Base-by-base conservation (phyloP, 164 flowering plant species). In the Vitis cinerea region DNA sequence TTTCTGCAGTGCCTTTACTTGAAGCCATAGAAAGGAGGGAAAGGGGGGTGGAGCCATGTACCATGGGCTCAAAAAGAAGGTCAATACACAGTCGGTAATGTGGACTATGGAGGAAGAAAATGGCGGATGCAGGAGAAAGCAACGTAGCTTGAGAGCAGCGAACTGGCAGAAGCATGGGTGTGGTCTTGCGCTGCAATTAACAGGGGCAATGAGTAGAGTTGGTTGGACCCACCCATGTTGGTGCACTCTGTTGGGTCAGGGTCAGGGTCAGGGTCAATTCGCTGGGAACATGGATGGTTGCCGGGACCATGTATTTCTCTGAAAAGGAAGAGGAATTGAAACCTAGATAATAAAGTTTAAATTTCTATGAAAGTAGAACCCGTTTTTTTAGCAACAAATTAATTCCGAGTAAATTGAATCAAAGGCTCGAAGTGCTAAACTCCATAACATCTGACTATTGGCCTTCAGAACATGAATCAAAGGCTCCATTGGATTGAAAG, bases 221-320 rank as follows among this genome's bases (percentile, higher is more conserved):
- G 37, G 51, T 44, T 51, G 68, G 19, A 29, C 72, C 71, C 72
- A 69, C 69, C 68, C 73, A 58, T 52, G 69, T 60, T 69, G 7
- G 54, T n/a, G 12, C 31, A 10, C 12, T 50, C 57, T 60, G 72
- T 55, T 23, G 60, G 70, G 70, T 74, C 73, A 30, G 58, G 9
- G 56, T 3, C 50, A 49, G 60, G 70, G 70, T 74, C 73, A 49
- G 58, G 9, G 56, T 3, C 50, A 49, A 63, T 50, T 58, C 48
- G 5, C 61, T 19, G 29, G 74, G 69, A 72, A 60, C 70, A 66
- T 60, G 44, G 44, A 37, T 37, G 44, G 44, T 37, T 37, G 44
- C 44, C 44, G 44, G 44, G 44, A 3, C 44, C 1, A 37, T 37
- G 7, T 3, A 37, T 37, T 4, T 37, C 44, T 37, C 44, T 37